Evolutionary conservation across 768 basidiomycete genomes (phyloP), one percentile per base, ranked within the genome.

Genomic region (Lactarius psammicola): DNA sequence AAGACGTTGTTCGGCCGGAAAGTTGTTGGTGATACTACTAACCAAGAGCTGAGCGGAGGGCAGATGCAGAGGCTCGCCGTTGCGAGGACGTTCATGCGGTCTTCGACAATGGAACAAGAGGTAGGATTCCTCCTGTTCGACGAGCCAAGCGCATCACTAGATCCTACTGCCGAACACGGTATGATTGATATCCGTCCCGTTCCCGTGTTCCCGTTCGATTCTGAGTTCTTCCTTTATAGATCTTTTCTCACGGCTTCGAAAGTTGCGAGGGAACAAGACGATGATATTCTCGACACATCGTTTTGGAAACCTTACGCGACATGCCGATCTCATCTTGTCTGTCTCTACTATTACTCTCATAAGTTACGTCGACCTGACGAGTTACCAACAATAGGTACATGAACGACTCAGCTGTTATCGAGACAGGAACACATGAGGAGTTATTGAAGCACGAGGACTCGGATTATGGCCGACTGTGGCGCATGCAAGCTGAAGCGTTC

Each of bases 231-330:
- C 40, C 1, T 17, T 31, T 20, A 9, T 59, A 84, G 83, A 92
- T 73, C 77, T 92, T 7, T 93, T 93, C 62, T 84, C 88, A 66
- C 81, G 90, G 38, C 77, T 92, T 38, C 83, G 87, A 28, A 76
- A 80, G 8, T 72, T 93, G 31, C 80, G 89, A 59, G 89, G 87
- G 11, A 87, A 82, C 74, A 92, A 92, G 75, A 92, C 90, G 1
- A 92, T 92, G 90, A 75, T 92, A 30, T 91, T 91, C 72, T 91
- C 89, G 1, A 88, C 88, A 0, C 91, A 88, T 74, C 79, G 87
- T 1, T 82, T 80, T 70, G 89, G 88, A 18, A 89, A 85, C 66
- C 78, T 90, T 18, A 91, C 89, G 0, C 79, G 87, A 8, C 82
- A 88, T 69, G 88, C 65, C 10, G 65, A 66, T 59, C 56, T 66